Evolutionary conservation across 495 filamentous ascomycete species (phyloP), one percentile per base, ranked within the genome.

Genomic region (Penicillium odoratum): DNA sequence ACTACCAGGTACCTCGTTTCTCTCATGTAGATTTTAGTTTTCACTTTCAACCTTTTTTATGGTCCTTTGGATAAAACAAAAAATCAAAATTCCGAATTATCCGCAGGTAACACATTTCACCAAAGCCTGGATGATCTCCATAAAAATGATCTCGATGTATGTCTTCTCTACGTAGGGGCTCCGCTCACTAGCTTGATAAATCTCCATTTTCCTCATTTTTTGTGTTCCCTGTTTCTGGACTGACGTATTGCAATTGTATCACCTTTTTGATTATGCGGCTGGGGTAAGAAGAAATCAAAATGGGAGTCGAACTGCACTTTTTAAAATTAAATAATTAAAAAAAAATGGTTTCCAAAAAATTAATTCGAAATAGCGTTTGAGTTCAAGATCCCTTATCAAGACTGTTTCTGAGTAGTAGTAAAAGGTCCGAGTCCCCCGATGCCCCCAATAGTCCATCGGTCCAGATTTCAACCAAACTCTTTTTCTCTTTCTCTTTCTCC

Each of bases 201-300:
- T 28, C 21, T 46, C 48, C 50, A 48, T 57, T 57, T 51, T 57
- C 28, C n/a, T 6, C 48, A 36, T 29, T 15, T 48, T 18, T 48
- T 31, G 48, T 57, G 31, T 66, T 64, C 61, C 61, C 57, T 63
- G 63, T 63, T 63, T 60, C 55, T 58, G 56, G 38, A 53, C 55
- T 56, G 62, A 65, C 44, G 47, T 51, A 43, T 29, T 40, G 15
- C 31, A 36, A 40, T 51, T 26, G 31, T 51, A 51, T 44, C 36
- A 48, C 55, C 46, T 26, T 28, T 45, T 34, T 25, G 53, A 47
- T 40, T 29, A 33, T 36, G 55, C 29, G 48, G 52, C 55, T 42
- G 42, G 55, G 48, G 46, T 30, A 48, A n/a, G 28, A 31, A 48
- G 28, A 21, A 46, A 10, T 11, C 7, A 9, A 46, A 46, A 21